Base-by-base conservation (phyloP, 352 stramenopile genomes). In the Pythium guiyangense region DNA sequence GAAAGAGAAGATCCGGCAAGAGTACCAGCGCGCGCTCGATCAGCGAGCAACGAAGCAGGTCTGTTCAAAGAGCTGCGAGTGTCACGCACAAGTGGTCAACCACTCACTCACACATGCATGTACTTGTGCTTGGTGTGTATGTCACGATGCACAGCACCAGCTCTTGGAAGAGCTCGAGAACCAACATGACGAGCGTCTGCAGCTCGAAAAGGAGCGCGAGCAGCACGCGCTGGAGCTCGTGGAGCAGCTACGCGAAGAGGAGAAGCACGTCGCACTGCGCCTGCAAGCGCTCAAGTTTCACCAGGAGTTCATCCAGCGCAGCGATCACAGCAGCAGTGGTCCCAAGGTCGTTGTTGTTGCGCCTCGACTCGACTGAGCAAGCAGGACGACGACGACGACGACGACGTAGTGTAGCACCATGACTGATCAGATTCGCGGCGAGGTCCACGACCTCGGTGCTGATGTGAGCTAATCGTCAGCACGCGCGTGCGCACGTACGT, bases 231-330 rank as follows among this genome's bases (percentile, higher is more conserved):
- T 67, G 34, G 37, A 49, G 25, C 44, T 74, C 44, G 58, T 88
- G 10, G 48, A 77, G 18, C 64, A 70, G 44, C 80, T 88, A 64
- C 66, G 67, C 12, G 64, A 88, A 27, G 78, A 88, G 54, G 78
- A 88, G 60, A 74, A 67, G 35, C 82, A 79, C 49, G 39, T 86
- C 25, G 44, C 62, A 27, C 37, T 88, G 15, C 71, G 78, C 25
- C 49, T 88, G 25, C 70, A 88, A 51, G 76, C 75, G 22, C 73
- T 88, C 34, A 64, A 71, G 34, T 66, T 82, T n/a, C 78, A 85
- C 39, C 75, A 84, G 35, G 50, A 75, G 34, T 67, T 77, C 52
- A 72, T 86, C 54, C 57, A 73, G 25, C 66, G 59, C 14, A 56
- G 57, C 2, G 27, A 66, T 29, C 18, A 25, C 6, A 29, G 2